Percentiles rank a stretch among this genome's conserved stretches.
These are phyloP conservation scores for Melanopsichium pennsylvanicum DNA, from an alignment of 1,284 basidiomycete genomes.

Conservation along the genomic window DNA sequence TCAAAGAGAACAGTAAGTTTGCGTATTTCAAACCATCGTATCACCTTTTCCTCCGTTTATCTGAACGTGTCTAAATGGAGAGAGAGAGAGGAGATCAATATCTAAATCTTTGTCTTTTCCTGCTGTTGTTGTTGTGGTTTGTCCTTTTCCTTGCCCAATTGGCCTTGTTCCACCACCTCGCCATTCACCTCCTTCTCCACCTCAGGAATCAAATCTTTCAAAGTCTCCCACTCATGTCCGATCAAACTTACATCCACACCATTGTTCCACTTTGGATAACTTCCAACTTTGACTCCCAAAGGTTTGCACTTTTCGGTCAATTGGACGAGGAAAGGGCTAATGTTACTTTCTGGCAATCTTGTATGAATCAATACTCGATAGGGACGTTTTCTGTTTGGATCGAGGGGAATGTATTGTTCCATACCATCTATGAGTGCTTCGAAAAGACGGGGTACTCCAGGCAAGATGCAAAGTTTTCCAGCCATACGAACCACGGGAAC, in stretches of 20 bases:
- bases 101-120: too few relatives aligned
- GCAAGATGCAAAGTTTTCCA: conserved; percentile 85
- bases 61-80: too few relatives aligned
- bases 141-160: too few relatives aligned
- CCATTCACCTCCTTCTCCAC: conserved; percentile 69
- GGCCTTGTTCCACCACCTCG: too few relatives aligned
- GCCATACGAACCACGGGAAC: conserved; percentile 84
- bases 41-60: too few relatives aligned
- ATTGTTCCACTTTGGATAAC: conserved; percentile 71
- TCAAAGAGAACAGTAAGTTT: too few relatives aligned
- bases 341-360: conserved; percentile 75
- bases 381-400: conserved; percentile 46
- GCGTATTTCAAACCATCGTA: too few relatives aligned
- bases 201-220: conserved; percentile 50
- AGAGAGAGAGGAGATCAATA: too few relatives aligned
- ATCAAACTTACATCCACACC: conserved; percentile 81
- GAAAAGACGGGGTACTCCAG: conserved; percentile 87
- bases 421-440: conserved; percentile 69
- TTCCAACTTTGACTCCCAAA: conserved; percentile 83
- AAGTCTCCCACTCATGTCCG: conserved; percentile 69
- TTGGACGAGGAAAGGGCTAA: conserved; percentile 83
- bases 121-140: too few relatives aligned
- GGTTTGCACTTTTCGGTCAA: conserved; percentile 78
- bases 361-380: conserved; percentile 68
- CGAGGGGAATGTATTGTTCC: conserved; percentile 70